Base-by-base conservation (phyloP, 352 stramenopile species). In the Salisapilia sapeloensis region DNA sequence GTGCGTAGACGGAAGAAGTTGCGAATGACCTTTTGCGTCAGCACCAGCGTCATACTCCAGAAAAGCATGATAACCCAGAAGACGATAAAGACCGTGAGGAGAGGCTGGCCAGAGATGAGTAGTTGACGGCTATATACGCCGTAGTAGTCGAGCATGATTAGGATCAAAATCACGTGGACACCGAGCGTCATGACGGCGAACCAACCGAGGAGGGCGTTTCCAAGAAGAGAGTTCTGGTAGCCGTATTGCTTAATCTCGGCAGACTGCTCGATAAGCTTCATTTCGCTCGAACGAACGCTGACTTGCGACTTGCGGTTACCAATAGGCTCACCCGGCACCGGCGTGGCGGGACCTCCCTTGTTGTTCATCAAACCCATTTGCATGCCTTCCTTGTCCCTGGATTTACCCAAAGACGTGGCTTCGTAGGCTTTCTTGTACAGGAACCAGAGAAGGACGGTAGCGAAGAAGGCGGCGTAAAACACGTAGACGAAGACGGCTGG, bases 401-500 rank as follows among this genome's bases (percentile, higher is more conserved):
- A n/a, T n/a, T n/a, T n/a, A n/a, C n/a, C n/a, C n/a, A n/a, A n/a
- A n/a, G n/a, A n/a, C n/a, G n/a, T n/a, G n/a, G n/a, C n/a, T n/a
- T n/a, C n/a, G n/a, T n/a, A n/a, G n/a, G n/a, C n/a, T n/a, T n/a
- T n/a, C n/a, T n/a, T n/a, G n/a, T n/a, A n/a, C n/a, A n/a, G n/a
- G n/a, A 29, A 33, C 48, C 48, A 56, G 10, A 48, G 27, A 12
- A 41, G 12, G 13, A 56, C 29, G 14, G 38, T 19, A 17, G 24
- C 42, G 21, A 56, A 50, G 33, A 59, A 60, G 20, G 53, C 15
- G 1, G 36, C 57, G 41, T 78, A 77, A 26, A 67, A 41, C 2
- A 44, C 33, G 50, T 82, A 82, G 12, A 77, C 38, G 11, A 58
- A 25, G 8, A 79, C 29, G 6, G 79, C 44, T 6, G 53, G 46